These are phyloP conservation scores for Cladophialophora yegresii DNA, from an alignment of 2,329 filamentous ascomycete species.

Conservation along the genomic window DNA sequence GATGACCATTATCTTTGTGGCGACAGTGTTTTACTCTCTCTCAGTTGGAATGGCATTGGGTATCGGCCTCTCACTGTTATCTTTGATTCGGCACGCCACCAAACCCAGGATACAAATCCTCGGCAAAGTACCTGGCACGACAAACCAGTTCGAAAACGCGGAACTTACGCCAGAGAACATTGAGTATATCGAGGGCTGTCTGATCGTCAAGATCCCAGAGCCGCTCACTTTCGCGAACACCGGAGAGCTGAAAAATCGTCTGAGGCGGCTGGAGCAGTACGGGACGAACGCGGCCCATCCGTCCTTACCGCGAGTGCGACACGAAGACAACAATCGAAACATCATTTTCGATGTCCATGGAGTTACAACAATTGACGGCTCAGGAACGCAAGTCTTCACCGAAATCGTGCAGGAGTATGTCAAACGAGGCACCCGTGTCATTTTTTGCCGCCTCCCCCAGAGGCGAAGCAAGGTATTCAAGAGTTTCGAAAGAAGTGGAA, in stretches of 20 bases:
- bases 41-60: constrained; percentile 92
- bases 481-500: constrained; percentile 76
- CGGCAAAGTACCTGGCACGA: constrained; percentile 79
- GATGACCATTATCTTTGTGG: constrained; percentile 85
- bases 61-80: constrained; percentile 84
- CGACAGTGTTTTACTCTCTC: constrained; percentile 93
- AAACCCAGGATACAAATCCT: constrained; percentile 94
- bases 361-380: constrained; percentile 92
- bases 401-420: constrained; percentile 85
- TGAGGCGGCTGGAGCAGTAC: constrained; percentile 83
- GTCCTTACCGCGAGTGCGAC: constrained; percentile 75
- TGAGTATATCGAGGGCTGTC: constrained; percentile 85
- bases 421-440: constrained; percentile 66
- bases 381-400: constrained; percentile 83
- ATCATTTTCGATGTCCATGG: constrained; percentile 97
- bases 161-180: constrained; percentile 70
- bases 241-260: constrained; percentile 79
- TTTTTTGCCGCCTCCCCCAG: constrained; percentile 57
- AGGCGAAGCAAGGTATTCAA: constrained; percentile 63
- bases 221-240: constrained; percentile 97
- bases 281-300: constrained; percentile 85
- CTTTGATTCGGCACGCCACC: constrained; percentile 86
- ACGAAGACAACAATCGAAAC: constrained; percentile 81
- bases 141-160: constrained; percentile 79
- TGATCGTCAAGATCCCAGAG: constrained; percentile 97